phyloP scores from a whole-genome alignment of 345 rosid genomes.

The Brassica incana region DNA sequence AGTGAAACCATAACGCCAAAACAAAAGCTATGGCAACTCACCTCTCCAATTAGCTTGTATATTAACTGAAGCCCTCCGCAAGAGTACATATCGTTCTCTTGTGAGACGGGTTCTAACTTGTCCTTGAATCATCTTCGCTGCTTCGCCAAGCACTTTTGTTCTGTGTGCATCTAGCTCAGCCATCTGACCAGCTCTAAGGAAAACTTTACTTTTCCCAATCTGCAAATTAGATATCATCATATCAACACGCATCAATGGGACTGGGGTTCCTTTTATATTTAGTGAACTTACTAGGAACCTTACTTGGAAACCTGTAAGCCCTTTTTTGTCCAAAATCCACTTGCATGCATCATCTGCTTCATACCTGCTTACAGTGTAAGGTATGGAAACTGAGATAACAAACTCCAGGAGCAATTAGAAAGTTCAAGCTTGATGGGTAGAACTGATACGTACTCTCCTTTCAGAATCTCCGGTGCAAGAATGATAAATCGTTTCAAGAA shows the following conservation, averaged over 20 bases:
- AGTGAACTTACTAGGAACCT: conserved; percentile 8
- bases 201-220: conserved; percentile 76
- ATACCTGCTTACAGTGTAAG: conserved; percentile 45
- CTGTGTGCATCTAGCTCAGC: conserved; percentile 75
- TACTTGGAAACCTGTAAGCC: conserved; percentile 76
- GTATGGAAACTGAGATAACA: conserved; percentile 17
- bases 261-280: conserved; percentile 5
- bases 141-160: conserved; percentile 49
- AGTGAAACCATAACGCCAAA: conserved; percentile 1
- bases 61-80: conserved; percentile 54
- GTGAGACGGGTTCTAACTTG: conserved; percentile 43
- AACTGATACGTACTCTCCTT: conserved; percentile 55
- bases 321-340: conserved; percentile 67
- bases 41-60: conserved; percentile 89
- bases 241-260: conserved; percentile 9
- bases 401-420: conserved; percentile 21
- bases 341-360: conserved; percentile 78
- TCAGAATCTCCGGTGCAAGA: conserved; percentile 66
- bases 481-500: conserved; percentile 61
- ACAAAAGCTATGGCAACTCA: conserved; percentile 26
- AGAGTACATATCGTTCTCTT: conserved; percentile 48
- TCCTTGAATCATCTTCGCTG: conserved; percentile 71
- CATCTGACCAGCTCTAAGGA: conserved; percentile 79
- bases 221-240: conserved; percentile 39
- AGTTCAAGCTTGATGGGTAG: not conserved